These are phyloP conservation scores for Chloris gayana DNA, from an alignment of 176 grass and related monocot genomes.

Conservation along the genomic window DNA sequence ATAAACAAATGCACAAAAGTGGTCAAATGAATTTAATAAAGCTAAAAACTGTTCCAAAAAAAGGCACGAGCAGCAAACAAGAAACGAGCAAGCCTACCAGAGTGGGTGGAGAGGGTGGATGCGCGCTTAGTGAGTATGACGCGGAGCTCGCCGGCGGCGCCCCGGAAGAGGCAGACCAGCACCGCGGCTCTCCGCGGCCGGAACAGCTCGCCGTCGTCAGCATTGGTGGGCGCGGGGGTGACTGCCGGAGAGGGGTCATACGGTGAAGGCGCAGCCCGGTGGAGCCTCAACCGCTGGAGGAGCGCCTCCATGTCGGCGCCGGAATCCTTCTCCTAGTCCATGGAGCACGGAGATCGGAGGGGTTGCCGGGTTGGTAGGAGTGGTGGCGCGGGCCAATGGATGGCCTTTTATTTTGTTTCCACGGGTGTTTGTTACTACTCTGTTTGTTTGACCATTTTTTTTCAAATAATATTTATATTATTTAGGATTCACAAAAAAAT, in stretches of 20 bases:
- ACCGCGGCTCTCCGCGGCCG: conserved; percentile 62
- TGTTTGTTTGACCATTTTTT: too few species aligned
- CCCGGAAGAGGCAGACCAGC: conserved; percentile 69
- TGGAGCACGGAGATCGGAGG: not conserved
- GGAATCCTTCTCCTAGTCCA: not conserved
- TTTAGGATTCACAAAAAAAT: too few species aligned
- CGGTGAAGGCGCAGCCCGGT: conserved; percentile 35
- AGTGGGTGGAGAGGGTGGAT: conserved; percentile 63
- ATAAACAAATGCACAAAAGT: not conserved
- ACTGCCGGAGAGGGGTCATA: conserved; percentile 20
- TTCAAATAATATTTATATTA: too few species aligned
- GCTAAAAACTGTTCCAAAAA: not conserved
- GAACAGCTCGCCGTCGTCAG: conserved; percentile 29
- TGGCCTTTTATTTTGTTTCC: too few species aligned
- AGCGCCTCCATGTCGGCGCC: conserved; percentile 38
- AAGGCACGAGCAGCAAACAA: not conserved
- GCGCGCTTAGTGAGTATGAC: conserved; percentile 77
- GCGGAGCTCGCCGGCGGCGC: conserved; percentile 56
- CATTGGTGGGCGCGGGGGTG: not conserved
- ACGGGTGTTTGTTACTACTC: too few species aligned
- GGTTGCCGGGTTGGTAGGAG: not conserved
- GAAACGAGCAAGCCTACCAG: conserved; percentile 43
- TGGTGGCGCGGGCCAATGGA: too few species aligned
- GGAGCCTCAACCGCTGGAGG: conserved; percentile 50
- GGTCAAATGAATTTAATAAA: not conserved